A percentile compares a stretch with the other conserved stretches of the same genome.
These are phyloP conservation scores for Venturiaceae sp. DNA, from an alignment of 2,329 filamentous ascomycete species.

Conservation along the genomic window DNA sequence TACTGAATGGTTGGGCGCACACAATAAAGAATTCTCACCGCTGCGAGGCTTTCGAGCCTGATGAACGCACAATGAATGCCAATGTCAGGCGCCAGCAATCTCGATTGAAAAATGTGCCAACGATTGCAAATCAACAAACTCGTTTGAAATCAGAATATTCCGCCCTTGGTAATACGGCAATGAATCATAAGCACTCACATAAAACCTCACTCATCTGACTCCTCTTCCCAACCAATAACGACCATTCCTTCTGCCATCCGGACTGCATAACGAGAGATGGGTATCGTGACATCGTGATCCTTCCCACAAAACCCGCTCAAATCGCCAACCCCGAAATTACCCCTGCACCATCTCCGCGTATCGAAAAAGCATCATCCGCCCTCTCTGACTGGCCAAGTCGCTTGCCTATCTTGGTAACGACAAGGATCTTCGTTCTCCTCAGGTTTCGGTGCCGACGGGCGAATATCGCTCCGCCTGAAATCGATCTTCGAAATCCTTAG, in stretches of 20 bases:
- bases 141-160: no score
- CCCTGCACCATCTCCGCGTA: not conserved
- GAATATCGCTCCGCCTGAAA: not conserved
- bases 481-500: no score
- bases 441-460: not conserved
- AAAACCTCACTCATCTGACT: not conserved
- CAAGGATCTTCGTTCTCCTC: not conserved
- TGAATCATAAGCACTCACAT: not conserved
- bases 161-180: no score
- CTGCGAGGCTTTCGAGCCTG: not conserved
- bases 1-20: not conserved
- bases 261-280: no score
- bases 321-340: not conserved
- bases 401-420: not conserved
- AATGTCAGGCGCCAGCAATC: not conserved
- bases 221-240: not conserved
- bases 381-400: not conserved
- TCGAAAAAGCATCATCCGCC: not conserved
- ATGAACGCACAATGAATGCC: not conserved
- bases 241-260: not conserved
- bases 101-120: not conserved
- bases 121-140: no score
- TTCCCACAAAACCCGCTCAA: not conserved
- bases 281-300: not conserved
- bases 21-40: not conserved